Conservation (phyloP, 768 basidiomycete species). For the Pleurotus tuber-regium region DNA sequence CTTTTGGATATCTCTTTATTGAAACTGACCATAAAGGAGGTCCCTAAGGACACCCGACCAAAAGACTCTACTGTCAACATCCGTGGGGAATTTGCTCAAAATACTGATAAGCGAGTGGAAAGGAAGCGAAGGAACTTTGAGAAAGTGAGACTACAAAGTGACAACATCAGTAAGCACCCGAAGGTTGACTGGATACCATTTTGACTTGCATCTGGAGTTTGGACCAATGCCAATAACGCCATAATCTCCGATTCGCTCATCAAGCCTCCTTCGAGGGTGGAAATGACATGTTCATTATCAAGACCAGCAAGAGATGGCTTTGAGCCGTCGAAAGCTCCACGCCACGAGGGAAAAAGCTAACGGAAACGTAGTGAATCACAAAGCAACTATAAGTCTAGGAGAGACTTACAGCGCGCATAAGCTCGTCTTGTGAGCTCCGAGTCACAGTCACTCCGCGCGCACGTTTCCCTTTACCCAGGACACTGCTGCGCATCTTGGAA, state of each 20-base stretch:
- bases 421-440: slow-evolving; percentile 72
- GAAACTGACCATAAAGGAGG: slow-evolving; percentile 58
- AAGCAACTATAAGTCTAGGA: neutral
- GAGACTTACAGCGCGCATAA: slow-evolving; percentile 71
- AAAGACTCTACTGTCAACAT: slow-evolving; percentile 73
- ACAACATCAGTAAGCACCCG: too few relatives aligned
- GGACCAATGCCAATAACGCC: slow-evolving; percentile 65
- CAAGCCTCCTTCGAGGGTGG: slow-evolving; percentile 62
- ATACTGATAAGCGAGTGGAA: slow-evolving; percentile 78
- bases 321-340: slow-evolving; percentile 67
- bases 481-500: slow-evolving; percentile 53
- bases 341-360: slow-evolving; percentile 81
- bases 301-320: slow-evolving; percentile 67
- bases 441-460: slow-evolving; percentile 86
- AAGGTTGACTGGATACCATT: neutral
- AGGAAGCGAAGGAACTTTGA: slow-evolving; percentile 81
- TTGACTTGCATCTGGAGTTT: slow-evolving; percentile 66
- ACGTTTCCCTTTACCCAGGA: slow-evolving; percentile 74
- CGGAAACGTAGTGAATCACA: neutral
- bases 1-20: too few relatives aligned
- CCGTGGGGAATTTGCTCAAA: slow-evolving; percentile 74
- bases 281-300: slow-evolving; percentile 52
- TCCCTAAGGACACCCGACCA: slow-evolving; percentile 66
- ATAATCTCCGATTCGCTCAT: slow-evolving; percentile 67
- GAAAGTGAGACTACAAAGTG: slow-evolving; percentile 67